phyloP scores from a whole-genome alignment of 2,329 filamentous ascomycete species.

The Ceratocystis papillata region DNA sequence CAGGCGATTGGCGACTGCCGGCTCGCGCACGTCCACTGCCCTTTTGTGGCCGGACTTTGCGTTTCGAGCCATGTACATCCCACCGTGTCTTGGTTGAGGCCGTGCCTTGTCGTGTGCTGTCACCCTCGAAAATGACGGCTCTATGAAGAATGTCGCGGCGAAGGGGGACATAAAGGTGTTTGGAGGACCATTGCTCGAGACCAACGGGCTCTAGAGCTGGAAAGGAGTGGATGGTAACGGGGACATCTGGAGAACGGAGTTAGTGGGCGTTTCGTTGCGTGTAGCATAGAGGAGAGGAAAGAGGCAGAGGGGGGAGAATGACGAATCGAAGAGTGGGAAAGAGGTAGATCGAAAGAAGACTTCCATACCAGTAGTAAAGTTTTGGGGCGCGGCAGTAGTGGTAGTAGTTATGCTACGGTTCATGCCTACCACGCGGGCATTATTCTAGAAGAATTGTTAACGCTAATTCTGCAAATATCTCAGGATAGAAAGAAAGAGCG shows the following conservation, averaged over 20 bases:
- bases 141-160: conserved; percentile 86
- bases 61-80: conserved; percentile 73
- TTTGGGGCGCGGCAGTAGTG: conserved; percentile 32
- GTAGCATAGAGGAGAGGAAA: neutral
- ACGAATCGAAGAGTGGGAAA: no score
- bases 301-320: neutral
- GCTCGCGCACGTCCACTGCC: conserved; percentile 69
- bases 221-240: conserved; percentile 81
- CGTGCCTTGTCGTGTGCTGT: conserved; percentile 75
- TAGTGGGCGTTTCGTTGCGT: neutral
- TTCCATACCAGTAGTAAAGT: conserved; percentile 39
- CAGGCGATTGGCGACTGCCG: conserved; percentile 70
- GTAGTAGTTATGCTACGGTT: conserved; percentile 47
- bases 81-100: conserved; percentile 70
- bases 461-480: no score
- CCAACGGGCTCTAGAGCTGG: conserved; percentile 73
- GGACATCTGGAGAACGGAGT: conserved; percentile 49
- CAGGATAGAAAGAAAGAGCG: neutral
- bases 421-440: neutral
- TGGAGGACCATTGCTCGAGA: conserved; percentile 66
- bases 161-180: conserved; percentile 77
- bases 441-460: conserved; percentile 8
- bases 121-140: conserved; percentile 85
- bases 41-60: conserved; percentile 79
- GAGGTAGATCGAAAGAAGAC: no score